These are phyloP conservation scores for Sporisorium exsertum DNA, from an alignment of 1,284 basidiomycete species.

Conservation along the genomic window DNA sequence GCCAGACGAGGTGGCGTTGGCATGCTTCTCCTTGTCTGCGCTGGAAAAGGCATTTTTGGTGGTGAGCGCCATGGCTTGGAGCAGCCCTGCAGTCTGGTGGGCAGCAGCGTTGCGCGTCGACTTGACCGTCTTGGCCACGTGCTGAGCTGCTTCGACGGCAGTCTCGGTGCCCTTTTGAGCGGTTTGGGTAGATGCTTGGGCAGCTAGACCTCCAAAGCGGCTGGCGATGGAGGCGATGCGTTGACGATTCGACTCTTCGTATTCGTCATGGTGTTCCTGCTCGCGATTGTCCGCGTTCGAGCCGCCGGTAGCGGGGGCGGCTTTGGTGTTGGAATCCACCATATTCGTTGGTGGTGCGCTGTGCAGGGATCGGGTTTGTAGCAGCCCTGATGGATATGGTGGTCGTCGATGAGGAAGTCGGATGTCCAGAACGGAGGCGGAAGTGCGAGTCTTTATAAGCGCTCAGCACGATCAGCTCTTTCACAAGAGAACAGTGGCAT, in stretches of 20 bases:
- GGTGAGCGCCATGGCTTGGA: conserved; percentile 47
- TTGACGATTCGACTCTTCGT: conserved; percentile 29
- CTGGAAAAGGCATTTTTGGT: conserved; percentile 32
- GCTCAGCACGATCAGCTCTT: no score
- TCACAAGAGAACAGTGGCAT: no score
- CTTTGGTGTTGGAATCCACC: conserved; percentile 27
- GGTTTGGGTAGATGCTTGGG: conserved; percentile 24
- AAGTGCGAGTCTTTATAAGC: no score
- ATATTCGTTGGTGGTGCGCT: conserved; percentile 5
- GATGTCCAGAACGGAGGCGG: no score
- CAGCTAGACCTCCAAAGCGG: conserved; percentile 39
- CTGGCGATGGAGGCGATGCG: conserved; percentile 41
- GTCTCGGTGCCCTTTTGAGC: conserved; percentile 25
- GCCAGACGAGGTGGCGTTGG: conserved; percentile 8
- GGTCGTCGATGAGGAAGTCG: no score
- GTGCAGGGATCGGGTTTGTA: no score
- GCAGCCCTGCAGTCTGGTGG: conserved; percentile 31
- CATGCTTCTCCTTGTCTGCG: conserved; percentile 12
- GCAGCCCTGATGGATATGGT: no score
- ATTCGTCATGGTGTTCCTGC: neutral
- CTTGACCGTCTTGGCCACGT: conserved; percentile 23
- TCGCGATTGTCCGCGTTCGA: neutral
- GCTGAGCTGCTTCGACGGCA: conserved; percentile 24
- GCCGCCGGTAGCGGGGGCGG: neutral
- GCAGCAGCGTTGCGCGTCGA: conserved; percentile 34